These are phyloP conservation scores for Sugiyamaella xylanicola DNA, from an alignment of 1,139 yeast genomes.

Conservation along the genomic window DNA sequence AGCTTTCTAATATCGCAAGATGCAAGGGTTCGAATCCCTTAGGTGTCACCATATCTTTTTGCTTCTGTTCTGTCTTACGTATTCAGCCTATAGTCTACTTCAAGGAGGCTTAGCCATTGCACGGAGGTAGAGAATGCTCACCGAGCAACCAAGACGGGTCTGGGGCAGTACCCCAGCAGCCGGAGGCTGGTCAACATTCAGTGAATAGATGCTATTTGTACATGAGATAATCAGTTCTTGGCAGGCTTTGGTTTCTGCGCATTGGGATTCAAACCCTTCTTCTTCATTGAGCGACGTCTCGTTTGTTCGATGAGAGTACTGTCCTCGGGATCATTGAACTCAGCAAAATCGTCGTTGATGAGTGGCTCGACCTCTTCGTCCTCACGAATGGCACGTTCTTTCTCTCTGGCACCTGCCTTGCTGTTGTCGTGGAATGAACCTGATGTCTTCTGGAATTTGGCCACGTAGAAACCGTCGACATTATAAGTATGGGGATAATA, in stretches of 20 bases:
- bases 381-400: constrained; percentile 75
- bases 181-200: neutral
- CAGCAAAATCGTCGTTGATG: constrained; percentile 83
- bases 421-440: constrained; percentile 66
- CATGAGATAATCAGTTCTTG: constrained; percentile 2
- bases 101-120: no score
- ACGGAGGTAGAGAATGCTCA: no score
- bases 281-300: constrained; percentile 69
- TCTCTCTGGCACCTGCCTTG: constrained; percentile 87
- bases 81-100: no score
- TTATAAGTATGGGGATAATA: constrained; percentile 98
- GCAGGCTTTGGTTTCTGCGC: constrained; percentile 31
- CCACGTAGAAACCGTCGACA: constrained; percentile 98
- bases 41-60: neutral
- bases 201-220: constrained; percentile 8
- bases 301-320: constrained; percentile 71
- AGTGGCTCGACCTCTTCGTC: constrained; percentile 70
- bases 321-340: constrained; percentile 77
- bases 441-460: constrained; percentile 90
- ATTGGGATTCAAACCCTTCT: constrained; percentile 78
- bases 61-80: neutral
- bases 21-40: constrained; percentile 2
- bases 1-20: neutral
- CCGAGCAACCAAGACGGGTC: neutral
- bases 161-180: neutral